Percentiles rank a stretch among this genome's conserved stretches.
Evolutionary conservation across 176 grass and related monocot species (phyloP).

Genomic region (Rhipidocladum racemiflorum): DNA sequence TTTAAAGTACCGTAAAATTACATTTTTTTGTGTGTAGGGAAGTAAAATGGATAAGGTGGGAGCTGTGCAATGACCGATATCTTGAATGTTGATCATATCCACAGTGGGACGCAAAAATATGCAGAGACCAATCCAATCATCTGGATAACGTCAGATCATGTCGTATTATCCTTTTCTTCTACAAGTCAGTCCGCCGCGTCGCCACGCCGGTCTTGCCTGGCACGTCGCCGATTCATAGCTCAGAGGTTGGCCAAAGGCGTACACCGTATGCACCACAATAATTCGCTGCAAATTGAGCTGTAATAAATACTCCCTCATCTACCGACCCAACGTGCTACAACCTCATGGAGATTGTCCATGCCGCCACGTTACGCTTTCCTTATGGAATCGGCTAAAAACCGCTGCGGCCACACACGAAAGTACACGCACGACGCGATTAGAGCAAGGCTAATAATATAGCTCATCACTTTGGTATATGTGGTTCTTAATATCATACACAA

Average conservation of each 20-base stretch:
- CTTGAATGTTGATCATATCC: not conserved
- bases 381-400: not conserved
- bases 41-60: not conserved
- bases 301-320: not conserved
- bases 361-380: constrained; percentile 13
- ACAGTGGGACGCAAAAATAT: not conserved
- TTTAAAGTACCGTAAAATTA: no score
- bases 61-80: not conserved
- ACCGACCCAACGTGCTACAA: not conserved
- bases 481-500: no score
- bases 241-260: not conserved
- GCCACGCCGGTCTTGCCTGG: not conserved
- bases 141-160: not conserved
- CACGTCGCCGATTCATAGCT: not conserved
- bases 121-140: not conserved
- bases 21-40: not conserved
- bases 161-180: not conserved
- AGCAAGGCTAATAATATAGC: no score
- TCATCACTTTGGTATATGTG: no score
- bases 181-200: not conserved
- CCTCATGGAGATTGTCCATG: not conserved
- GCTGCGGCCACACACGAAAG: not conserved
- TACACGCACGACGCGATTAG: not conserved
- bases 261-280: not conserved
- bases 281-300: not conserved